A percentile compares a stretch with the other conserved stretches of the same genome.
Conservation (phyloP, 2,329 filamentous ascomycete genomes). For the Talaromyces sp. region DNA sequence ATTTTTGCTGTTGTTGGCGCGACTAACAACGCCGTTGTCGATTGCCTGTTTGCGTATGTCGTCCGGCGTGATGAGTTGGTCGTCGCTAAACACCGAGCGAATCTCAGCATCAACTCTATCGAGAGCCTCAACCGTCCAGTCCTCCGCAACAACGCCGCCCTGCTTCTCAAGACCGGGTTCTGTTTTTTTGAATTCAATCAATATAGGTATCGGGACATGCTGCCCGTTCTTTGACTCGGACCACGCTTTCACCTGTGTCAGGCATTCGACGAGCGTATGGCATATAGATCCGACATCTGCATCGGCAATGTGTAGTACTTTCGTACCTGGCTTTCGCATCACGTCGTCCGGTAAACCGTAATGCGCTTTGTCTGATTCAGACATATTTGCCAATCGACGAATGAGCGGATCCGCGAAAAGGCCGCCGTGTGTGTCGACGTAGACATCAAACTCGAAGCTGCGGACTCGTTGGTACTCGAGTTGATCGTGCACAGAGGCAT, state of each 20-base stretch:
- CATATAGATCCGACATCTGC: constrained; percentile 17
- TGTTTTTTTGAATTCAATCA: constrained; percentile 18
- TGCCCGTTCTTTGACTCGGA: constrained; percentile 3
- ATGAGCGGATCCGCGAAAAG: constrained; percentile 16
- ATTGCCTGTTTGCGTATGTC: constrained; percentile 15
- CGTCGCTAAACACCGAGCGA: constrained; percentile 15
- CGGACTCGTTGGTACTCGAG: constrained; percentile 16
- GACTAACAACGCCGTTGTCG: not conserved
- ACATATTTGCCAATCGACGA: constrained; percentile 17
- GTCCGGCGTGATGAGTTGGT: constrained; percentile 17
- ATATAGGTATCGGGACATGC: constrained; percentile 17
- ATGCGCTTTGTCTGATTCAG: constrained; percentile 13
- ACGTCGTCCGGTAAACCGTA: constrained; percentile 9
- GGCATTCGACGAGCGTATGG: constrained; percentile 16
- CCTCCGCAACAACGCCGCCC: constrained; percentile 15
- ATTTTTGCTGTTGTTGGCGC: not conserved
- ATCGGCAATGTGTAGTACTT: constrained; percentile 18
- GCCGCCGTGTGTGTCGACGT: constrained; percentile 14
- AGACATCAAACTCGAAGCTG: constrained; percentile 18
- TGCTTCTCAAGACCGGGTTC: constrained; percentile 12
- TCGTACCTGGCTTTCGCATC: constrained; percentile 17
- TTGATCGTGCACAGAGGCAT: constrained; percentile 18
- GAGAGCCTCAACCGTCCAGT: constrained; percentile 15
- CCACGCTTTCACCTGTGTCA: constrained; percentile 15
- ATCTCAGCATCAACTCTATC: constrained; percentile 17